Conservation (phyloP, 169 alveolate species). For the Theileria luwenshuni region DNA sequence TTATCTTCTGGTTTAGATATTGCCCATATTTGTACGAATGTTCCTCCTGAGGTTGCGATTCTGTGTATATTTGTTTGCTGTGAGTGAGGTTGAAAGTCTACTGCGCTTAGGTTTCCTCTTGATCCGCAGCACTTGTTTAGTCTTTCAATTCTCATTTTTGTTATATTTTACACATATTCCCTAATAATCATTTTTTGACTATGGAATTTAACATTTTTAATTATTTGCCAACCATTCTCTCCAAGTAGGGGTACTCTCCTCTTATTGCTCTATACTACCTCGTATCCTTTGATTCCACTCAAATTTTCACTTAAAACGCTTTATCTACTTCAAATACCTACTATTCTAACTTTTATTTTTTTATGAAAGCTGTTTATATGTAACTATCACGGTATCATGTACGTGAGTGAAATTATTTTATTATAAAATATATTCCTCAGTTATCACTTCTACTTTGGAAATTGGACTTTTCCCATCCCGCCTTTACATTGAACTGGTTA, state of each 20-base stretch:
- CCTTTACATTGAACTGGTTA: conserved; percentile 20
- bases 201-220: not conserved
- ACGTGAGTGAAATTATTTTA: not conserved
- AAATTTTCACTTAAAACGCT: not conserved
- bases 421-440: not conserved
- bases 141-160: conserved; percentile 54
- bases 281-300: not conserved
- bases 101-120: conserved; percentile 60
- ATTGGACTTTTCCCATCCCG: conserved; percentile 35
- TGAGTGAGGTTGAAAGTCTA: conserved; percentile 70
- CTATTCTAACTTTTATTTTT: not conserved
- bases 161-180: not conserved
- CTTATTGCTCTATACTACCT: not conserved
- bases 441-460: not conserved
- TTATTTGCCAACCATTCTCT: not conserved
- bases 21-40: conserved; percentile 68
- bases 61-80: conserved; percentile 35
- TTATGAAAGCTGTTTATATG: not conserved
- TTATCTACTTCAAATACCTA: not conserved
- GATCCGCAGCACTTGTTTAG: conserved; percentile 62
- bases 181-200: too few species aligned
- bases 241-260: not conserved
- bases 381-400: not conserved
- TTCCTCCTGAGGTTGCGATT: conserved; percentile 61
- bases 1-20: conserved; percentile 34